Conservation (phyloP, 169 alveolate genomes). For the Cryptosporidium parvum region DNA sequence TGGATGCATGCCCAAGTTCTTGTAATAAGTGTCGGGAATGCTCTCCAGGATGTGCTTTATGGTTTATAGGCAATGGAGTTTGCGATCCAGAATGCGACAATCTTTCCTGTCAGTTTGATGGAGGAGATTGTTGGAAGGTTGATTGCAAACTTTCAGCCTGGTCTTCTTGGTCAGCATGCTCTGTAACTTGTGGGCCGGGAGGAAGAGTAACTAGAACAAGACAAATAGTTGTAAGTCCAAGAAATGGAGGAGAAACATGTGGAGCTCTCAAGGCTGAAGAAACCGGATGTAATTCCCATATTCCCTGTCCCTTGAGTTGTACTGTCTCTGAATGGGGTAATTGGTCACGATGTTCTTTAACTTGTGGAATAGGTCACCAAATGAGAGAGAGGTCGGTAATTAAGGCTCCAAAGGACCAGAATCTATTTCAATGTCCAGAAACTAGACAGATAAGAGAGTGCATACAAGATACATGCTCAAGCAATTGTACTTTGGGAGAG, state of each 20-base stretch:
- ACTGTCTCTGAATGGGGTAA: slow-evolving; percentile 80
- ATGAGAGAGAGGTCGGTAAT: slow-evolving; percentile 79
- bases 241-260: slow-evolving; percentile 78
- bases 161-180: slow-evolving; percentile 75
- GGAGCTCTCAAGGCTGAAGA: slow-evolving; percentile 66
- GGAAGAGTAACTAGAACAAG: slow-evolving; percentile 77
- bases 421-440: slow-evolving; percentile 57
- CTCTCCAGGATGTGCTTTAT: slow-evolving; percentile 82
- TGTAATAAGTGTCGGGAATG: slow-evolving; percentile 82
- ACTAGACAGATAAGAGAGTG: slow-evolving; percentile 67
- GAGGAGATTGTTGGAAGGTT: slow-evolving; percentile 83
- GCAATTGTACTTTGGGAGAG: slow-evolving; percentile 42
- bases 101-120: slow-evolving; percentile 81
- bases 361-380: slow-evolving; percentile 81
- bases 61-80: slow-evolving; percentile 82
- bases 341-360: slow-evolving; percentile 80
- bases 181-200: slow-evolving; percentile 76
- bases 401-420: slow-evolving; percentile 72
- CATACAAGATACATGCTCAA: slow-evolving; percentile 36
- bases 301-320: slow-evolving; percentile 78
- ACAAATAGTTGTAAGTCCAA: slow-evolving; percentile 74
- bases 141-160: slow-evolving; percentile 78
- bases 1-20: slow-evolving; percentile 81
- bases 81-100: slow-evolving; percentile 81
- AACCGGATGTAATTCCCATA: slow-evolving; percentile 76